A percentile compares a stretch with the other conserved stretches of the same genome.
phyloP scores from a whole-genome alignment of 2,329 filamentous ascomycete species.

The Aspergillus costaricaensis region DNA sequence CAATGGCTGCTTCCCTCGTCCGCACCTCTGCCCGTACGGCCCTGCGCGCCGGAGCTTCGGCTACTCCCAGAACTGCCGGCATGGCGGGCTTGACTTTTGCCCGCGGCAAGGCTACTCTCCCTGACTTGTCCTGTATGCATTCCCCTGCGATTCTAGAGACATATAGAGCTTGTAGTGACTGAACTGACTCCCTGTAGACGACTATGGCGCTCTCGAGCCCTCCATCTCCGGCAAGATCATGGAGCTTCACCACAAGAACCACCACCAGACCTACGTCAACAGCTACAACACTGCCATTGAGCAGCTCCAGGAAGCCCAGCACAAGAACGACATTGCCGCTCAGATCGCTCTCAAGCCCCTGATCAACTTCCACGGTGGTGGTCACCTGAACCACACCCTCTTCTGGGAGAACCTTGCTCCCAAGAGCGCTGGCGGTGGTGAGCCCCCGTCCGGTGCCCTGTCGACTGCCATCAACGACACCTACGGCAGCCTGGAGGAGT shows the following conservation, averaged over 20 bases:
- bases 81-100: slow-evolving; percentile 74
- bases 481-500: slow-evolving; percentile 60
- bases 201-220: slow-evolving; percentile 92
- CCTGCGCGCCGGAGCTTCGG: slow-evolving; percentile 64
- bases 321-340: slow-evolving; percentile 55
- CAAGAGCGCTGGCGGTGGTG: slow-evolving; percentile 62
- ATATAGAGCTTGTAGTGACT: neutral
- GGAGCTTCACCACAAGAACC: slow-evolving; percentile 92
- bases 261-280: slow-evolving; percentile 92
- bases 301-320: slow-evolving; percentile 63
- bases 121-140: slow-evolving; percentile 76
- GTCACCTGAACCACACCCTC: slow-evolving; percentile 64
- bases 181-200: slow-evolving; percentile 61
- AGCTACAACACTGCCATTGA: slow-evolving; percentile 79
- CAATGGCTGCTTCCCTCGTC: slow-evolving; percentile 76
- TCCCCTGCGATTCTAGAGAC: neutral
- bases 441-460: slow-evolving; percentile 61
- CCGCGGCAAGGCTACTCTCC: slow-evolving; percentile 87
- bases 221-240: slow-evolving; percentile 87
- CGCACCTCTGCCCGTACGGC: slow-evolving; percentile 71
- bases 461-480: slow-evolving; percentile 60
- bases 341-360: slow-evolving; percentile 62
- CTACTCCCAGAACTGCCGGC: slow-evolving; percentile 57
- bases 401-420: slow-evolving; percentile 71
- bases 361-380: slow-evolving; percentile 67